Conservation (phyloP, 208 protist genomes). For the Wallacemonas rigidus region DNA sequence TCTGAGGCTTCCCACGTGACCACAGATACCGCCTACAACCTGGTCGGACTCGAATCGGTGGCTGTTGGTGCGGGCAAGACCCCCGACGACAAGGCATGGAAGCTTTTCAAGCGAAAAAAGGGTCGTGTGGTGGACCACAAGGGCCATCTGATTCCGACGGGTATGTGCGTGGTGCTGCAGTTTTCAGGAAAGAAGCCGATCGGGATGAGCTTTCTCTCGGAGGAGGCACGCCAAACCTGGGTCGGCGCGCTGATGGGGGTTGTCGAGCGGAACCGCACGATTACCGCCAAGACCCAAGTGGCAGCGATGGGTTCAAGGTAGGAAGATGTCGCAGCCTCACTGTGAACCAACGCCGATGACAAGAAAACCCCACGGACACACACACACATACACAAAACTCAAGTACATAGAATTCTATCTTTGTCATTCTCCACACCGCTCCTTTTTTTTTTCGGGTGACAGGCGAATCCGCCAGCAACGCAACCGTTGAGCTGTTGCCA, state of each 20-base stretch:
- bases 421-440: too few species aligned
- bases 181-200: conserved; percentile 48
- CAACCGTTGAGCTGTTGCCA: too few species aligned
- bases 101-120: conserved; percentile 25
- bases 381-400: too few species aligned
- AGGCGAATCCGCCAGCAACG: too few species aligned
- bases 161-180: conserved; percentile 59
- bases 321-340: too few species aligned
- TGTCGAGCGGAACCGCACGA: conserved; percentile 59
- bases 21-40: conserved; percentile 41
- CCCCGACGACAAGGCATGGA: conserved; percentile 3
- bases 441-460: too few species aligned
- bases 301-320: neutral
- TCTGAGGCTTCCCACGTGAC: conserved; percentile 31
- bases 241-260: conserved; percentile 70
- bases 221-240: conserved; percentile 67
- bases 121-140: conserved; percentile 44
- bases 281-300: conserved; percentile 18
- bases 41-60: conserved; percentile 46
- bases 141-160: conserved; percentile 28
- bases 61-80: conserved; percentile 34
- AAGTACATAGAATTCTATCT: too few species aligned
- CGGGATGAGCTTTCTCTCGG: conserved; percentile 58
- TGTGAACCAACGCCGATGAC: neutral
- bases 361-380: neutral